Conservation (phyloP, 75 land plant genomes). For the Larix kaempferi region DNA sequence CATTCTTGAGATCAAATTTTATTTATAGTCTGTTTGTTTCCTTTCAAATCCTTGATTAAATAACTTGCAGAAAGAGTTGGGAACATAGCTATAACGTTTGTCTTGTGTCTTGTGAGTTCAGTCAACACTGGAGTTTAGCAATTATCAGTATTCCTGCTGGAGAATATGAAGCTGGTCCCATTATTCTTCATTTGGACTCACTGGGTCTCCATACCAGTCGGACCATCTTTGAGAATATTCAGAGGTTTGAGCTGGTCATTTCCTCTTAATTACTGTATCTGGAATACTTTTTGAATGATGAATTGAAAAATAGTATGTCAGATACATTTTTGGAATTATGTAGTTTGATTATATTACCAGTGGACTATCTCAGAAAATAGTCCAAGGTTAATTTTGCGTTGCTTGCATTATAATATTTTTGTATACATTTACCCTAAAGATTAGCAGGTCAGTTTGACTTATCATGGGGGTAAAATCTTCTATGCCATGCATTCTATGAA, state of each 20-base stretch:
- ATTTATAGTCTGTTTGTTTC: too few relatives aligned
- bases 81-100: neutral
- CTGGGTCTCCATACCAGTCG: constrained; percentile 51
- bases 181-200: constrained; percentile 91
- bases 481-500: neutral
- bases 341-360: neutral
- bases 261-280: neutral
- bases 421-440: neutral
- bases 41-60: neutral
- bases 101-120: constrained; percentile 21
- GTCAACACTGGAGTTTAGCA: constrained; percentile 93
- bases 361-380: neutral
- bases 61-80: neutral
- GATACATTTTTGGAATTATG: neutral
- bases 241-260: constrained; percentile 27
- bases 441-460: neutral
- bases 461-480: neutral
- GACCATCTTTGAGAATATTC: constrained; percentile 42
- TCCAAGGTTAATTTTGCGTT: too few relatives aligned
- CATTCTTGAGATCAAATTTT: too few relatives aligned
- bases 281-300: neutral
- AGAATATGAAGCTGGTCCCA: constrained; percentile 57
- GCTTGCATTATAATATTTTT: neutral
- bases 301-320: neutral
- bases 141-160: constrained; percentile 72